Conservation (phyloP, 2,329 filamentous ascomycete species). For the Clarireedia homoeocarpa region DNA sequence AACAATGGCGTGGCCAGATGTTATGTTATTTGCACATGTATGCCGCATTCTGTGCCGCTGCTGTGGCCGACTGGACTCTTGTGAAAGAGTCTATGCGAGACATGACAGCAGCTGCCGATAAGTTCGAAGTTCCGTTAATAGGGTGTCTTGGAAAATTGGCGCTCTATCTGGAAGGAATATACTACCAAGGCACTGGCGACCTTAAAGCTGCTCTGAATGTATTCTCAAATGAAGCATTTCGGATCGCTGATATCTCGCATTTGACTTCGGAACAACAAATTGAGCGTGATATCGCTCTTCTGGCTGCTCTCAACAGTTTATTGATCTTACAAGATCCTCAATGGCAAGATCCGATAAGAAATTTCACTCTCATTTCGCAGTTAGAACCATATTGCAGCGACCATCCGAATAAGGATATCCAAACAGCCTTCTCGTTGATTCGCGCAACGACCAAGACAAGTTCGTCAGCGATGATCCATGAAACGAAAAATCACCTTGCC, state of each 20-base stretch:
- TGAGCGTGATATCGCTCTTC: conserved; percentile 55
- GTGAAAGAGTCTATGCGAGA: conserved; percentile 22
- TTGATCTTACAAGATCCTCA: conserved; percentile 62
- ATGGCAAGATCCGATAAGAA: conserved; percentile 49
- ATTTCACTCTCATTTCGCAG: conserved; percentile 53
- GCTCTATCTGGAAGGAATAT: conserved; percentile 64
- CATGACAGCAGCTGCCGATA: conserved; percentile 16
- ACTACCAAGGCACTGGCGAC: conserved; percentile 69
- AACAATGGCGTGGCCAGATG: conserved; percentile 25
- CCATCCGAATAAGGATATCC: conserved; percentile 67
- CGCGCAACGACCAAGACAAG: conserved; percentile 58
- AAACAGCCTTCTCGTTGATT: conserved; percentile 69
- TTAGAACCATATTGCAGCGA: conserved; percentile 60
- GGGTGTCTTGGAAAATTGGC: conserved; percentile 21
- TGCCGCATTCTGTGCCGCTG: conserved; percentile 26
- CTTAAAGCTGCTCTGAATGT: conserved; percentile 58
- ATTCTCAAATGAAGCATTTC: conserved; percentile 56
- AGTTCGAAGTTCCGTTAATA: conserved; percentile 18
- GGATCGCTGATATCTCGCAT: conserved; percentile 35
- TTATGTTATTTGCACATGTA: conserved; percentile 28
- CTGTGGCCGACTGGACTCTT: conserved; percentile 23
- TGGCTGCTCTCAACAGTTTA: conserved; percentile 60
- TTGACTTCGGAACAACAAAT: conserved; percentile 39
- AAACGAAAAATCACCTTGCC: conserved; percentile 72
- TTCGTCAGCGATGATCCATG: conserved; percentile 59